Percentiles rank a stretch among this genome's conserved stretches.
Conservation (phyloP, 1,139 yeast genomes). For the Saccharomyces hybrid region DNA sequence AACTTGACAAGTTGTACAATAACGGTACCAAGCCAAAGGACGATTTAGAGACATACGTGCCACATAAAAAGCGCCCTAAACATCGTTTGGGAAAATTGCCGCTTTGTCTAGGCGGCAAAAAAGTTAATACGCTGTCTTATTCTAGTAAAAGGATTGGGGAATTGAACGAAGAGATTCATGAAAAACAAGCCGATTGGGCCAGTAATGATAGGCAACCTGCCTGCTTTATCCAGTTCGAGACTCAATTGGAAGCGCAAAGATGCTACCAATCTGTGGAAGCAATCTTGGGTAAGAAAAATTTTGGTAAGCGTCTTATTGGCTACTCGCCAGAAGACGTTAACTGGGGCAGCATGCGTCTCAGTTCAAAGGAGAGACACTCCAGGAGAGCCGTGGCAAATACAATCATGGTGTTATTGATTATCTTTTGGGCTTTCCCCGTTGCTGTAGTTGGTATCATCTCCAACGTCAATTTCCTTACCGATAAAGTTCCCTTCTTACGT, state of each 20-base stretch:
- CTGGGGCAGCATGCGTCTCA: constrained; percentile 58
- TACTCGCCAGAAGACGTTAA: constrained; percentile 53
- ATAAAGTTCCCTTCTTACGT: constrained; percentile 51
- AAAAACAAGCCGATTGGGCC: constrained; percentile 39
- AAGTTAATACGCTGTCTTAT: constrained; percentile 54
- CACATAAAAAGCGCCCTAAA: constrained; percentile 59
- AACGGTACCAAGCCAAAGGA: constrained; percentile 37
- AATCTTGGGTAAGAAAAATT: constrained; percentile 30
- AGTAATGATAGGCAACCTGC: constrained; percentile 41
- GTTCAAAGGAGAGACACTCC: constrained; percentile 47
- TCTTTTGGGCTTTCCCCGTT: constrained; percentile 83
- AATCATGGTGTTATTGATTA: constrained; percentile 46
- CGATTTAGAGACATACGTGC: constrained; percentile 48
- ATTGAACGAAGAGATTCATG: constrained; percentile 46
- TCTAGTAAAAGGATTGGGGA: constrained; percentile 49
- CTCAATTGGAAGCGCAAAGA: constrained; percentile 62
- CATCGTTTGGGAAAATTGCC: constrained; percentile 33
- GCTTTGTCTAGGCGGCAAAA: constrained; percentile 33
- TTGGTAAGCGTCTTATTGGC: constrained; percentile 46
- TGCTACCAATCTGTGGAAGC: constrained; percentile 56
- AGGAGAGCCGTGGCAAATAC: constrained; percentile 47
- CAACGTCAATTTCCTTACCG: constrained; percentile 56
- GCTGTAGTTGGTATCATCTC: constrained; percentile 77
- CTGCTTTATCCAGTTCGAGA: constrained; percentile 61
- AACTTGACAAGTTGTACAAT: constrained; percentile 21